A percentile compares a stretch with the other conserved stretches of the same genome.
phyloP scores from a whole-genome alignment of 371 early-diverging fungal genomes.

The Capillidium heterosporum region DNA sequence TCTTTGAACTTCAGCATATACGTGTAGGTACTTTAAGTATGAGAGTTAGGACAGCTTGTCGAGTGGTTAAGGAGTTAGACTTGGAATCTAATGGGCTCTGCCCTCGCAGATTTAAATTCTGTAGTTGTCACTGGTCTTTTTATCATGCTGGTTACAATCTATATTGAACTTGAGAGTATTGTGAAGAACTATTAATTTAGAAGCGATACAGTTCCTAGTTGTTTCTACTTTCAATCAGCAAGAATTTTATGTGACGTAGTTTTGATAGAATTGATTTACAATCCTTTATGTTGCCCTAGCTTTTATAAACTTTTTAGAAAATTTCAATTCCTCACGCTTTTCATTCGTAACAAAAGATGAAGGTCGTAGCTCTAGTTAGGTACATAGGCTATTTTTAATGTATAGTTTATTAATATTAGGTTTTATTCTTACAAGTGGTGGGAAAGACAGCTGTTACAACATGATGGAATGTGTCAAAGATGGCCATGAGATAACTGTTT shows the following conservation, averaged over 20 bases:
- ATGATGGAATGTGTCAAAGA: constrained; percentile 87
- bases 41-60: constrained; percentile 10
- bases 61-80: constrained; percentile 30
- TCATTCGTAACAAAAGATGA: constrained; percentile 7
- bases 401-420: not conserved
- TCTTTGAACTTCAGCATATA: no score
- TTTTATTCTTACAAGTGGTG: constrained; percentile 58
- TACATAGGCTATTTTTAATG: not conserved
- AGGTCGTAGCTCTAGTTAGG: constrained; percentile 12
- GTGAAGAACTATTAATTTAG: no score
- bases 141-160: no score
- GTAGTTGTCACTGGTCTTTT: constrained; percentile 18
- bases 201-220: no score
- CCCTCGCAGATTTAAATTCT: constrained; percentile 31
- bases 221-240: no score
- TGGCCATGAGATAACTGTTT: constrained; percentile 86
- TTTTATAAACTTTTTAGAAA: no score
- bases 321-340: no score
- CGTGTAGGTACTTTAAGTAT: no score
- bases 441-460: constrained; percentile 97
- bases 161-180: no score
- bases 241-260: no score
- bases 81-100: constrained; percentile 25
- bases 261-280: no score
- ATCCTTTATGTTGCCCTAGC: no score